Conservation (phyloP, 2,329 filamentous ascomycete species). For the Venturia pyrina region DNA sequence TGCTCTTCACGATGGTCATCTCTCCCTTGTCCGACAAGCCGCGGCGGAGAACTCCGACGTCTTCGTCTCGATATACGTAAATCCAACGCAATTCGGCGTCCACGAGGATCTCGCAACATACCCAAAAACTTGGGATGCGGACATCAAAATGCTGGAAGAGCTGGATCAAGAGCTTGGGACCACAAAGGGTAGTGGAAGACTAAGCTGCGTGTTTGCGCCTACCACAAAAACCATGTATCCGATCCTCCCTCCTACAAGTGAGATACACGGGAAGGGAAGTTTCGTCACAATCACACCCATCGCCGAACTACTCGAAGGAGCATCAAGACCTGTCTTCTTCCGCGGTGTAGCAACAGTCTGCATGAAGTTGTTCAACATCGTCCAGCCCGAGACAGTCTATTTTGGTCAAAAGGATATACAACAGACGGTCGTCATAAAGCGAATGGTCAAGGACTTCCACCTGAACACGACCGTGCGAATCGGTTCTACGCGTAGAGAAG, state of each 20-base stretch:
- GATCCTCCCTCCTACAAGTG: slow-evolving; percentile 60
- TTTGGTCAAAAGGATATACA: slow-evolving; percentile 98
- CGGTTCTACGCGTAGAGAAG: slow-evolving; percentile 63
- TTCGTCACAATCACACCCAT: slow-evolving; percentile 89
- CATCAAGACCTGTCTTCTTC: slow-evolving; percentile 86
- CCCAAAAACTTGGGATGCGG: slow-evolving; percentile 77
- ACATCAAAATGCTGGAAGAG: slow-evolving; percentile 55
- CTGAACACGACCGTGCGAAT: slow-evolving; percentile 66
- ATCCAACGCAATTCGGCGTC: slow-evolving; percentile 90
- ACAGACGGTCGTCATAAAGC: slow-evolving; percentile 81
- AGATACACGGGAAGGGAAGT: slow-evolving; percentile 66
- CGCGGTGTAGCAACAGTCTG: slow-evolving; percentile 92
- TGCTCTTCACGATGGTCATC: slow-evolving; percentile 84
- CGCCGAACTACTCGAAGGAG: slow-evolving; percentile 70
- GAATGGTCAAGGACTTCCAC: slow-evolving; percentile 81
- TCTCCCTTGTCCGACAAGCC: slow-evolving; percentile 75
- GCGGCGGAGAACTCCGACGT: slow-evolving; percentile 77
- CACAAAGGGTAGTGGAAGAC: slow-evolving; percentile 42
- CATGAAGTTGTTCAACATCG: slow-evolving; percentile 85
- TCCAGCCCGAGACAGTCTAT: slow-evolving; percentile 68
- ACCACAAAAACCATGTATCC: slow-evolving; percentile 82
- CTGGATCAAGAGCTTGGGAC: slow-evolving; percentile 64
- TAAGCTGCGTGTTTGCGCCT: slow-evolving; percentile 80
- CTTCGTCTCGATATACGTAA: slow-evolving; percentile 88
- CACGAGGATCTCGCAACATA: slow-evolving; percentile 83